These are phyloP conservation scores for Calocybe gangraenosa DNA, from an alignment of 768 basidiomycete genomes.

Conservation along the genomic window DNA sequence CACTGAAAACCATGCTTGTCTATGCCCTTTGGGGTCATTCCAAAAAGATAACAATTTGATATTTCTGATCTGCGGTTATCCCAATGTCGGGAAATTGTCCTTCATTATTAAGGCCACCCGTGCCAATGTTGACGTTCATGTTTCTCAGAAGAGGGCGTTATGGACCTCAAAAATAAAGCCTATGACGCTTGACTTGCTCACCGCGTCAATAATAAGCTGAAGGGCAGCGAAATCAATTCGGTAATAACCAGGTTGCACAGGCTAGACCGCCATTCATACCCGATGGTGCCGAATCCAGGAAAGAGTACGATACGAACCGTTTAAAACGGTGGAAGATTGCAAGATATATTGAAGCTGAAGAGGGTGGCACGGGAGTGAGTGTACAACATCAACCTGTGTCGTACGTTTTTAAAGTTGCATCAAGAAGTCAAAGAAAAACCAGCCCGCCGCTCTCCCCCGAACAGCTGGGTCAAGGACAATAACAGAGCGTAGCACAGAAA, in stretches of 20 bases:
- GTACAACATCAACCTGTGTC: slow-evolving; percentile 85
- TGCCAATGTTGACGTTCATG: slow-evolving; percentile 99
- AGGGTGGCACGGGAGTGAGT: slow-evolving; percentile 90
- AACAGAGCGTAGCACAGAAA: slow-evolving; percentile 72
- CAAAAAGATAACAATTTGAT: no score
- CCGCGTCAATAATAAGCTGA: slow-evolving; percentile 91
- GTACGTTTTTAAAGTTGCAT: slow-evolving; percentile 73
- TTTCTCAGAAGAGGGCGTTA: slow-evolving; percentile 96
- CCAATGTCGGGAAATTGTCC: slow-evolving; percentile 98
- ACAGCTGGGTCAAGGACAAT: slow-evolving; percentile 68
- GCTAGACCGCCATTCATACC: slow-evolving; percentile 88
- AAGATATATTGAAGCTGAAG: slow-evolving; percentile 79
- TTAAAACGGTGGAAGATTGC: slow-evolving; percentile 70
- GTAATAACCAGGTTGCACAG: slow-evolving; percentile 93
- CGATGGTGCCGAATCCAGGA: slow-evolving; percentile 68
- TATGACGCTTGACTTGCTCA: slow-evolving; percentile 95
- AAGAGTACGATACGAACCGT: slow-evolving; percentile 86
- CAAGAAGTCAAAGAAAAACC: slow-evolving; percentile 89
- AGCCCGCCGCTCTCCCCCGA: slow-evolving; percentile 66
- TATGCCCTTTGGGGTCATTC: no score
- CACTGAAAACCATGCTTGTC: no score
- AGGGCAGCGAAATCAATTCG: slow-evolving; percentile 88
- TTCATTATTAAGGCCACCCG: slow-evolving; percentile 99
- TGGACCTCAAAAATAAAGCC: slow-evolving; percentile 92
- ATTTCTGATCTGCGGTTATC: slow-evolving; percentile 96